Conservation (phyloP, 2,329 filamentous ascomycete species). For the Pochonia chlamydosporia region DNA sequence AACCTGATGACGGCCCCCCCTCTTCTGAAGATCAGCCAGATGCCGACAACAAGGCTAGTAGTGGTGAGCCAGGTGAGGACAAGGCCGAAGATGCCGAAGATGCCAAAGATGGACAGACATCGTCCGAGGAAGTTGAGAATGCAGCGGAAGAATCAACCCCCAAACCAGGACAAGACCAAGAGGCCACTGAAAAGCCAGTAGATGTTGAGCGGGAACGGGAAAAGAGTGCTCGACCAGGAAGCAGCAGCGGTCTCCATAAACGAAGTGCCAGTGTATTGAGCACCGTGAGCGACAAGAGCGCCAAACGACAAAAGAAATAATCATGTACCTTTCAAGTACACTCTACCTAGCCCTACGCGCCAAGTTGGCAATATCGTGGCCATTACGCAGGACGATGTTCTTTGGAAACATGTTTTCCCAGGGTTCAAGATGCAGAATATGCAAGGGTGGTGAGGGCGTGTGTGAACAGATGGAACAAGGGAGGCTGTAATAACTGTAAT, state of each 20-base stretch:
- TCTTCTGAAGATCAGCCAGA: conserved; percentile 13
- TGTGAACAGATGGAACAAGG: no score
- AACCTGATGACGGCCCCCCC: conserved; percentile 4
- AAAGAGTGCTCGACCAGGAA: conserved; percentile 27
- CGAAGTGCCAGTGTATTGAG: conserved; percentile 80
- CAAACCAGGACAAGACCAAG: conserved; percentile 4
- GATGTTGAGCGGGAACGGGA: conserved; percentile 16
- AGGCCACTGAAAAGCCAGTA: conserved; percentile 20
- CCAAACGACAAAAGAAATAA: conserved; percentile 51
- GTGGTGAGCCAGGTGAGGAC: conserved; percentile 11
- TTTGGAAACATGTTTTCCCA: no score
- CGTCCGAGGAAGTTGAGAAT: conserved; percentile 12
- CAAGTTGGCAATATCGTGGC: no score
- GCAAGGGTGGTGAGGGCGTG: background rate
- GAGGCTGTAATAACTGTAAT: background rate
- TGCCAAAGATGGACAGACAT: conserved; percentile 5
- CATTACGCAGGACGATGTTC: no score
- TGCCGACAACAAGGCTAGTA: conserved; percentile 13
- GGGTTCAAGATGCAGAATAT: background rate
- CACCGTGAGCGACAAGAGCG: conserved; percentile 57
- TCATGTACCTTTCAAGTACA: conserved; percentile 17
- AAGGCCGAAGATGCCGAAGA: conserved; percentile 11
- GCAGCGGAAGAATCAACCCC: background rate
- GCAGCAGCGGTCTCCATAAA: conserved; percentile 53
- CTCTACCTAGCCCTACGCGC: conserved; percentile 9